Evolutionary conservation across 495 filamentous ascomycete genomes (phyloP).

Genomic region (Massariosphaeria phaeospora): DNA sequence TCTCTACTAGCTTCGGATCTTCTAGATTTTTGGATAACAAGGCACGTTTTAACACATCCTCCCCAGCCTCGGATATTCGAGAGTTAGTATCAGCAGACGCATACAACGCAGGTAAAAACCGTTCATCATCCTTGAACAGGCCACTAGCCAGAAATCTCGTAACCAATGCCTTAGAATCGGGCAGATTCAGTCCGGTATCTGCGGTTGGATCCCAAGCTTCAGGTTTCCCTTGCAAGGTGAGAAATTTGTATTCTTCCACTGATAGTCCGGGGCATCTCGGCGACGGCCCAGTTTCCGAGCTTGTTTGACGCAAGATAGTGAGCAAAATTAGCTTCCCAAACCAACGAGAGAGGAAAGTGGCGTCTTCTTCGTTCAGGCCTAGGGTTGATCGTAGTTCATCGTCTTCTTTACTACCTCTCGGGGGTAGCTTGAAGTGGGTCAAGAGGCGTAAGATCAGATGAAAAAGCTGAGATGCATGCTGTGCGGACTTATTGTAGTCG

Average conservation of each 20-base stretch:
- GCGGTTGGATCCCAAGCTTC: conserved; percentile 63
- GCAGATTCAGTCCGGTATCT: conserved; percentile 59
- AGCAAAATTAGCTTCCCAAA: conserved; percentile 76
- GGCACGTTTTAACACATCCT: conserved; percentile 78
- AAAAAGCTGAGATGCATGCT: conserved; percentile 70
- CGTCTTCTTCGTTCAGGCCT: conserved; percentile 65
- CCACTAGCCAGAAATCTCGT: conserved; percentile 73
- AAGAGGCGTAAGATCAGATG: conserved; percentile 76
- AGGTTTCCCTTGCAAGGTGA: conserved; percentile 60
- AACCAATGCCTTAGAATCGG: conserved; percentile 62
- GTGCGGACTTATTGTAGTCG: conserved; percentile 55
- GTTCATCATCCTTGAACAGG: conserved; percentile 72
- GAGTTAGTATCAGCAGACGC: conserved; percentile 79
- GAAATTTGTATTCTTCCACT: conserved; percentile 65
- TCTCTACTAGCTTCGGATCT: conserved; percentile 54
- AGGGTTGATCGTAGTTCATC: conserved; percentile 57
- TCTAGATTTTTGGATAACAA: conserved; percentile 63
- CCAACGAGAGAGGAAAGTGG: conserved; percentile 69
- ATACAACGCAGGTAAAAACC: conserved; percentile 76
- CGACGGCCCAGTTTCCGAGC: conserved; percentile 4
- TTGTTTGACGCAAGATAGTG: conserved; percentile 36
- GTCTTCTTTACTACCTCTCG: conserved; percentile 75
- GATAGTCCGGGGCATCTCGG: conserved; percentile 64
- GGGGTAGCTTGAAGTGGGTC: conserved; percentile 63
- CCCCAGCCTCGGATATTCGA: conserved; percentile 69